Conservation (phyloP, 164 flowering plant genomes). For the Tetracentron sinense region DNA sequence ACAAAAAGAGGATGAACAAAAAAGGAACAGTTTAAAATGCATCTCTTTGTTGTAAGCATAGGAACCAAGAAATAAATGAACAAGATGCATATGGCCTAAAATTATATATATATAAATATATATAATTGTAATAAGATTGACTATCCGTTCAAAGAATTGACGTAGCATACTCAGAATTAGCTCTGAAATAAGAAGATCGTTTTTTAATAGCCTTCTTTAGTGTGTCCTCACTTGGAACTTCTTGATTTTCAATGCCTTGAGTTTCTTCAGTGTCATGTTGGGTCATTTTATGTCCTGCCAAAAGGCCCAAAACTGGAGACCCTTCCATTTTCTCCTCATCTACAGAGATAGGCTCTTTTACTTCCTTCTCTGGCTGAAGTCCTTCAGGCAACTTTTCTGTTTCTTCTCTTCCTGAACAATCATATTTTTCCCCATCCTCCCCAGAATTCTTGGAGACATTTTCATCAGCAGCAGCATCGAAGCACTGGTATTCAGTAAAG, state of each 20-base stretch:
- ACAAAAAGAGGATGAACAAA: neutral
- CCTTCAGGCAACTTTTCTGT: slow-evolving; percentile 24
- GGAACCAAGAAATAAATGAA: neutral
- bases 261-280: slow-evolving; percentile 30
- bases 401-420: slow-evolving; percentile 17
- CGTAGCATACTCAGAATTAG: slow-evolving; percentile 64
- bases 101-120: neutral
- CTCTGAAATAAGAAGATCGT: slow-evolving; percentile 58
- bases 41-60: neutral
- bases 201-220: slow-evolving; percentile 59
- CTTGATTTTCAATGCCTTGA: slow-evolving; percentile 19
- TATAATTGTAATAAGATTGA: slow-evolving; percentile 1
- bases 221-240: slow-evolving; percentile 33
- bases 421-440: slow-evolving; percentile 19
- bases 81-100: neutral
- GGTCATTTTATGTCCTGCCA: slow-evolving; percentile 26
- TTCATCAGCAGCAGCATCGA: slow-evolving; percentile 29
- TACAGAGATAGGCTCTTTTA: slow-evolving; percentile 27
- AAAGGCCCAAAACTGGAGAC: slow-evolving; percentile 60
- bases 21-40: neutral
- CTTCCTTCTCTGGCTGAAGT: slow-evolving; percentile 26
- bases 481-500: slow-evolving; percentile 24
- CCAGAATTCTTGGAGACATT: slow-evolving; percentile 19
- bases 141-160: slow-evolving; percentile 1
- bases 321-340: slow-evolving; percentile 48